Conservation (phyloP, 306 rosid genomes). For the Parietaria judaica region DNA sequence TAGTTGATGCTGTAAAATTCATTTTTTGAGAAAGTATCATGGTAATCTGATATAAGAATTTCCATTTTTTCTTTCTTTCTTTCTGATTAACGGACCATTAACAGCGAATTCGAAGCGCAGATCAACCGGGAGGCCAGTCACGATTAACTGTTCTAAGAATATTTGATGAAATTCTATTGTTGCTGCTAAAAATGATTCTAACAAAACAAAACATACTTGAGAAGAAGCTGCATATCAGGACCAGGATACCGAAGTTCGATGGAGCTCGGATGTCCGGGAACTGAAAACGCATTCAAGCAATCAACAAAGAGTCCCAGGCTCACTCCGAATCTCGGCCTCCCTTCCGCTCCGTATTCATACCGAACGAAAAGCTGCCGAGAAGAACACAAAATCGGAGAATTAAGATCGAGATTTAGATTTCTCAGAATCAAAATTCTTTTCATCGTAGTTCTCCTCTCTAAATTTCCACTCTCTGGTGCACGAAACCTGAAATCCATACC, state of each 20-base stretch:
- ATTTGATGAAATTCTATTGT: not conserved
- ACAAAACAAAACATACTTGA: slow-evolving; percentile 44
- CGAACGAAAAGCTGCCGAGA: slow-evolving; percentile 52
- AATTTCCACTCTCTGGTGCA: not conserved
- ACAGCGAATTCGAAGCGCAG: too few relatives aligned
- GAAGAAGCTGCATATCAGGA: slow-evolving; percentile 90
- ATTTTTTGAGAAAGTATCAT: too few relatives aligned
- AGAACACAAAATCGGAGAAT: not conserved
- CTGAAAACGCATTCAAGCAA: slow-evolving; percentile 74
- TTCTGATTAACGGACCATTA: too few relatives aligned
- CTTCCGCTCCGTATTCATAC: slow-evolving; percentile 69
- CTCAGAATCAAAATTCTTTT: not conserved
- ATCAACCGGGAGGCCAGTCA: too few relatives aligned
- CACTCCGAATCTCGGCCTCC: slow-evolving; percentile 79
- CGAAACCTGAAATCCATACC: slow-evolving; percentile 23
- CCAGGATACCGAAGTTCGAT: slow-evolving; percentile 83
- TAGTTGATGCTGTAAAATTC: too few relatives aligned
- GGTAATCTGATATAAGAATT: too few relatives aligned
- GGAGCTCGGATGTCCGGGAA: slow-evolving; percentile 51
- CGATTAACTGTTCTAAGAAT: too few relatives aligned
- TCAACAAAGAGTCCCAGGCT: slow-evolving; percentile 80
- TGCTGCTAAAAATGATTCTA: not conserved
- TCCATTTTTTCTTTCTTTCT: too few relatives aligned
- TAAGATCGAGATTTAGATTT: not conserved
- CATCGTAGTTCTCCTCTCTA: not conserved